Percentiles rank a stretch among this genome's conserved stretches.
Conservation (phyloP, 2,329 filamentous ascomycete species). For the Ambrosiella beaveri region DNA sequence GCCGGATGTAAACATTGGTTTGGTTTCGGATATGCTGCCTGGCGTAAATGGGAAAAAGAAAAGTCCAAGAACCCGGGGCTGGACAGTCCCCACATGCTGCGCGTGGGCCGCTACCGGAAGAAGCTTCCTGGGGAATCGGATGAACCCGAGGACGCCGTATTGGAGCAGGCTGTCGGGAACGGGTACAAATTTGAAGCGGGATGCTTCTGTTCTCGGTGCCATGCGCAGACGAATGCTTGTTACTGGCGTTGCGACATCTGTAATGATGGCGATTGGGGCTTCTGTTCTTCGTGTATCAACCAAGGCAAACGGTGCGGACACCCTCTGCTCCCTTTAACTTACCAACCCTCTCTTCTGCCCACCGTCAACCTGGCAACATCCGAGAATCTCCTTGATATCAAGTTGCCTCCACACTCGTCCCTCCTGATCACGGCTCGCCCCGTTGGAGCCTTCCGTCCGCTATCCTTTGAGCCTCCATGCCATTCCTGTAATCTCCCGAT, state of each 20-base stretch:
- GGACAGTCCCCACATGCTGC: slow-evolving; percentile 39
- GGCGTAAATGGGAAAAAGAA: slow-evolving; percentile 45
- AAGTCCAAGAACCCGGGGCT: slow-evolving; percentile 21
- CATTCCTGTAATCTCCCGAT: slow-evolving; percentile 64
- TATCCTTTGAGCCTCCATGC: slow-evolving; percentile 60
- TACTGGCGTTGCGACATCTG: slow-evolving; percentile 81
- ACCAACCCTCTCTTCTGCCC: slow-evolving; percentile 24
- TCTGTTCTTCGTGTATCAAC: slow-evolving; percentile 76
- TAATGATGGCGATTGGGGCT: slow-evolving; percentile 90
- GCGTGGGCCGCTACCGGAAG: slow-evolving; percentile 34
- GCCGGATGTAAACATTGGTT: slow-evolving; percentile 76
- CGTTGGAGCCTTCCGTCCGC: slow-evolving; percentile 42
- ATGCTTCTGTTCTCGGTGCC: slow-evolving; percentile 68
- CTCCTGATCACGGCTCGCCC: slow-evolving; percentile 18
- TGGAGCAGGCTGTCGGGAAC: slow-evolving; percentile 32
- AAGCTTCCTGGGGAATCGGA: background rate
- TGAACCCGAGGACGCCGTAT: slow-evolving; percentile 20
- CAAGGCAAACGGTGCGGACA: slow-evolving; percentile 69
- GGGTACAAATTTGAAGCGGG: slow-evolving; percentile 53
- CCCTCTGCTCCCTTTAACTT: slow-evolving; percentile 57
- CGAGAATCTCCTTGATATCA: background rate
- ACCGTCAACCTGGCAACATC: background rate
- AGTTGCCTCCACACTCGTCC: background rate
- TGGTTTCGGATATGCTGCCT: slow-evolving; percentile 63
- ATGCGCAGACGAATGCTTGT: slow-evolving; percentile 57